Evolutionary conservation across 2,329 filamentous ascomycete species (phyloP).

Genomic region (Stemphylium lycopersici): DNA sequence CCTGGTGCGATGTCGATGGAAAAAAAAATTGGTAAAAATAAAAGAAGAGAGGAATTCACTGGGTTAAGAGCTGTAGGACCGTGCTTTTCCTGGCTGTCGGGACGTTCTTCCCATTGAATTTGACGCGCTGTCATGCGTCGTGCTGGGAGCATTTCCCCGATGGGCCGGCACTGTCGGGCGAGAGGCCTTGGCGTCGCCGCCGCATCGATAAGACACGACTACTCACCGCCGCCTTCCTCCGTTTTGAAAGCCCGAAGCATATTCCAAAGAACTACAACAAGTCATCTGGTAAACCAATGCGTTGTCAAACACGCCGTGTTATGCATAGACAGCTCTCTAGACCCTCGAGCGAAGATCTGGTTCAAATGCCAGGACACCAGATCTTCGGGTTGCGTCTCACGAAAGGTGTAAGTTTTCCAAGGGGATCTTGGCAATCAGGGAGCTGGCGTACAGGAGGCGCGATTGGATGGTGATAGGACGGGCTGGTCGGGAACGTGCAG

Average conservation of each 20-base stretch:
- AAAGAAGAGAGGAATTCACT: neutral
- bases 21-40: neutral
- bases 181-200: conserved; percentile 20
- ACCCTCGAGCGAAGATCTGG: neutral
- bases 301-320: neutral
- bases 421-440: neutral
- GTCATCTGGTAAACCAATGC: neutral
- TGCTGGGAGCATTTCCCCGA: conserved; percentile 13
- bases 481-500: neutral
- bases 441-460: conserved; percentile 1
- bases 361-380: neutral
- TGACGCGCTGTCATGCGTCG: conserved; percentile 15
- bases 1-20: neutral
- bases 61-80: neutral
- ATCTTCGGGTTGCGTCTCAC: neutral
- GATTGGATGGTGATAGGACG: conserved; percentile 2
- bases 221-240: conserved; percentile 8
- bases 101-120: conserved; percentile 7
- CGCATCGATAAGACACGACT: conserved; percentile 1
- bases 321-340: too few species aligned
- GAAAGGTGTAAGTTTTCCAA: neutral
- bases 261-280: neutral
- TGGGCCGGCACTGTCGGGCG: conserved; percentile 22
- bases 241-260: neutral
- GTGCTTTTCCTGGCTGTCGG: neutral